Conservation (phyloP, 768 basidiomycete genomes). For the Russula compacta region DNA sequence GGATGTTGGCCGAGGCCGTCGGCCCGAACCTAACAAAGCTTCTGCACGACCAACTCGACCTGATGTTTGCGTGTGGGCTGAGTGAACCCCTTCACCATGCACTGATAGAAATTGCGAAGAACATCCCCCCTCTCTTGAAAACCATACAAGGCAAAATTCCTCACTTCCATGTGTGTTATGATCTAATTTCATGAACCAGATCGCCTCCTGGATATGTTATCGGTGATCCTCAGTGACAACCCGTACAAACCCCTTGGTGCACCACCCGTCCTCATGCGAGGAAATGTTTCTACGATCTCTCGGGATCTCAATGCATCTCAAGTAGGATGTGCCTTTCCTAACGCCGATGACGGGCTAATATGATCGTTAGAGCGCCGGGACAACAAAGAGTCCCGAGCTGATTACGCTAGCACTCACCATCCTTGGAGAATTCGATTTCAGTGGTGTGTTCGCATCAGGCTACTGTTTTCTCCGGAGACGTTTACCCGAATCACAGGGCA, state of each 20-base stretch:
- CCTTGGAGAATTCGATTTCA: constrained; percentile 90
- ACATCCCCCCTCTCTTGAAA: constrained; percentile 83
- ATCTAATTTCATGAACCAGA: constrained; percentile 37
- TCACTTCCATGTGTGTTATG: neutral
- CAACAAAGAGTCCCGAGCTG: constrained; percentile 56
- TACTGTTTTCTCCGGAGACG: neutral
- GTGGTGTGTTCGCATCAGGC: constrained; percentile 40
- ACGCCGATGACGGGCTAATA: neutral
- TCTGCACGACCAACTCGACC: constrained; percentile 90
- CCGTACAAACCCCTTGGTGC: constrained; percentile 85
- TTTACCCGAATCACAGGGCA: constrained; percentile 48
- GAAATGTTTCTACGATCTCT: constrained; percentile 40
- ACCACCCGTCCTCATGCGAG: constrained; percentile 50
- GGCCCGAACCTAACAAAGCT: constrained; percentile 94
- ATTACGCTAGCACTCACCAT: constrained; percentile 80
- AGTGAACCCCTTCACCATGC: constrained; percentile 84
- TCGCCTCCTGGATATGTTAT: constrained; percentile 80
- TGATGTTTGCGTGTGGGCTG: constrained; percentile 92
- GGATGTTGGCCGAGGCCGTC: constrained; percentile 91
- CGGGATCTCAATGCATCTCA: constrained; percentile 46
- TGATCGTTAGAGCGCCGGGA: neutral
- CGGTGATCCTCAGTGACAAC: constrained; percentile 71
- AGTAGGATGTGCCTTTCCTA: constrained; percentile 24
- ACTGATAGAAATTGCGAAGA: constrained; percentile 70
- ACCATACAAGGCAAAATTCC: constrained; percentile 78